phyloP scores from a whole-genome alignment of 2,329 filamentous ascomycete species.

The Paecilomyces sp. region DNA sequence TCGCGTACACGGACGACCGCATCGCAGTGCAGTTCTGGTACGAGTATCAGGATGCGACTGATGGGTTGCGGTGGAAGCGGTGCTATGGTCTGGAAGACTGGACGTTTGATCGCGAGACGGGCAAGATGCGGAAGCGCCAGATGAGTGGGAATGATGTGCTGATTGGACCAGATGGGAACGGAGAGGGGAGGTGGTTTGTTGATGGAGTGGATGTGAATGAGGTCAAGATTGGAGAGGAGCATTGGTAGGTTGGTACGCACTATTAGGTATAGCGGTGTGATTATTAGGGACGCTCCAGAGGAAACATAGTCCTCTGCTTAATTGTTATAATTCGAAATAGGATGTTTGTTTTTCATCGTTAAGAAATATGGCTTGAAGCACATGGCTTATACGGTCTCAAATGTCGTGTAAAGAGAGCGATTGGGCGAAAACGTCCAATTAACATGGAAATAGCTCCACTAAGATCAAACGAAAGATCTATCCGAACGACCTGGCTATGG shows the following conservation, averaged over 20 bases:
- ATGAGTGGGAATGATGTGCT: constrained; percentile 43
- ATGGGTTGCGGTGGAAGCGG: constrained; percentile 68
- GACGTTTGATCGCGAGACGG: constrained; percentile 37
- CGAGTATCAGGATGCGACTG: constrained; percentile 62
- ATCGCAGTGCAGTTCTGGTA: constrained; percentile 93
- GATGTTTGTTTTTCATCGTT: constrained; percentile 4
- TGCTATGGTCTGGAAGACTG: constrained; percentile 65
- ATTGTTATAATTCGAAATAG: background rate
- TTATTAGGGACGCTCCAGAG: too few species aligned
- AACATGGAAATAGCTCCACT: too few species aligned
- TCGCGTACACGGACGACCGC: constrained; percentile 65
- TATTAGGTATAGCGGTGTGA: too few species aligned
- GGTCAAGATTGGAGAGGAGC: constrained; percentile 25
- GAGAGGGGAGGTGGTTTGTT: constrained; percentile 38
- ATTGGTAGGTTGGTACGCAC: constrained; percentile 20
- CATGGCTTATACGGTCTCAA: too few species aligned
- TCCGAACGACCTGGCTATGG: too few species aligned
- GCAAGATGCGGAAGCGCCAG: constrained; percentile 41
- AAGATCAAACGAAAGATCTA: too few species aligned
- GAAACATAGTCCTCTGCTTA: too few species aligned
- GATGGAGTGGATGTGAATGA: constrained; percentile 36
- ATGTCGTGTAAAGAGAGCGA: too few species aligned
- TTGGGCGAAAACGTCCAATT: too few species aligned
- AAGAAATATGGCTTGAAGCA: constrained; percentile 3
- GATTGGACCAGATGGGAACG: constrained; percentile 35